Percentiles rank a stretch among this genome's conserved stretches.
These are phyloP conservation scores for Nicotiana undulata DNA, from an alignment of 257 asterid species.

Conservation along the genomic window DNA sequence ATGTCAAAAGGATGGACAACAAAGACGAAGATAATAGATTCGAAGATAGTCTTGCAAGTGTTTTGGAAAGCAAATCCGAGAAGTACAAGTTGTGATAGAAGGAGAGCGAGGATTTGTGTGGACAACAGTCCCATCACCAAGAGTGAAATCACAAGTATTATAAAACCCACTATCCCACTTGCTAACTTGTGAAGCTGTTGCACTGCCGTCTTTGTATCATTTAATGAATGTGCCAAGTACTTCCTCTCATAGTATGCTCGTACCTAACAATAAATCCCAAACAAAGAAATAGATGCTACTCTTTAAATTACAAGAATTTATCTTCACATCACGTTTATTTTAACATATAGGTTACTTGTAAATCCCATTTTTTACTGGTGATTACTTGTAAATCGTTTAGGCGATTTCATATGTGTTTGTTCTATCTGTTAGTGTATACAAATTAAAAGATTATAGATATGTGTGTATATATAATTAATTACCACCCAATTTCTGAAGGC, in stretches of 20 bases:
- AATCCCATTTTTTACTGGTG: too few species aligned
- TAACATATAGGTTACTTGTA: too few species aligned
- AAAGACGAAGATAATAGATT: slow-evolving; percentile 54
- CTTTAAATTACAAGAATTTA: too few species aligned
- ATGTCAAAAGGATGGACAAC: slow-evolving; percentile 69
- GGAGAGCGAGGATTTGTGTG: slow-evolving; percentile 43
- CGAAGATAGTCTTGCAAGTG: slow-evolving; percentile 59
- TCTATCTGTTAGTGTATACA: too few species aligned
- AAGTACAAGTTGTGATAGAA: slow-evolving; percentile 47
- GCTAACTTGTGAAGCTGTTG: slow-evolving; percentile 58
- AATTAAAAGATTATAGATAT: background rate
- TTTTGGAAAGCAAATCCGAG: slow-evolving; percentile 58
- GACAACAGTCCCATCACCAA: slow-evolving; percentile 52
- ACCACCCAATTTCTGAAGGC: slow-evolving; percentile 75
- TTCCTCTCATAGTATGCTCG: slow-evolving; percentile 59
- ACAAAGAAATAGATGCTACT: too few species aligned
- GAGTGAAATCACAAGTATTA: slow-evolving; percentile 25
- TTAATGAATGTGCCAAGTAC: slow-evolving; percentile 46
- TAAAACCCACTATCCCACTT: slow-evolving; percentile 37
- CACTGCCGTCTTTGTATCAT: slow-evolving; percentile 61
- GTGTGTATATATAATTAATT: background rate
- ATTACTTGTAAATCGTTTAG: background rate
- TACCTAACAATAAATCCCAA: slow-evolving; percentile 22
- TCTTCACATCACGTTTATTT: too few species aligned
- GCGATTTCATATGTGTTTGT: background rate